Percentiles rank a stretch among this genome's conserved stretches.
Evolutionary conservation across 1,284 basidiomycete genomes (phyloP).

Genomic region (Apiotrichum siamense): DNA sequence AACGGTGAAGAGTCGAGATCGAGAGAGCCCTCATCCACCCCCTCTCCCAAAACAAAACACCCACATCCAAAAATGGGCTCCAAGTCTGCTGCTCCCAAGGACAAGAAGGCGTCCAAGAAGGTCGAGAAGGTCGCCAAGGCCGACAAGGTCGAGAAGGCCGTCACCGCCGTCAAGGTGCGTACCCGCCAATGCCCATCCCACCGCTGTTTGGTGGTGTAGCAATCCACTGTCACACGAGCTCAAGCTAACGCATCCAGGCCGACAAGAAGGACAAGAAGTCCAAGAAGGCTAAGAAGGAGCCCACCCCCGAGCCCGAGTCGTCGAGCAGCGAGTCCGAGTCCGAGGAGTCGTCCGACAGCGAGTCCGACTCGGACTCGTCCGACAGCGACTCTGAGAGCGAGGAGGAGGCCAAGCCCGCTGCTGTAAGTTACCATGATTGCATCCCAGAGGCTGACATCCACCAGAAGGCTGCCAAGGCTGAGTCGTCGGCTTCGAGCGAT

Average conservation of each 20-base stretch:
- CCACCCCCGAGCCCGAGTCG: conserved; percentile 35
- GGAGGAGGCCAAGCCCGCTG: conserved; percentile 13
- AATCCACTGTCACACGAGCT: background rate
- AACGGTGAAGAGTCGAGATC: too few relatives aligned
- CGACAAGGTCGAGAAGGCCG: conserved; percentile 14
- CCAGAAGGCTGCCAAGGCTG: conserved; percentile 1
- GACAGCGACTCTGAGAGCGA: too few relatives aligned
- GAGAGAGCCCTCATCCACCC: background rate
- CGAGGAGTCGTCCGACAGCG: conserved; percentile 25
- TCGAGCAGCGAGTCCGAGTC: conserved; percentile 19
- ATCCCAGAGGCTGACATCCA: background rate
- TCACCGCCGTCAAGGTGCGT: too few relatives aligned
- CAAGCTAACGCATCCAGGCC: background rate
- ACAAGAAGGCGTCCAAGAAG: conserved; percentile 30
- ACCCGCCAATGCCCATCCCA: too few relatives aligned
- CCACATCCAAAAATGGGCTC: conserved; percentile 41
- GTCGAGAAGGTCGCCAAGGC: conserved; percentile 21
- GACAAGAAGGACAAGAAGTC: conserved; percentile 32
- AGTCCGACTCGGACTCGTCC: conserved; percentile 7
- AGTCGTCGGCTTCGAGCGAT: conserved; percentile 16
- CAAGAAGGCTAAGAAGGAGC: conserved; percentile 48
- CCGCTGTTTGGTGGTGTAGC: too few relatives aligned
- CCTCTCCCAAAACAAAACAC: conserved; percentile 7
- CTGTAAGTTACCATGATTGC: background rate
- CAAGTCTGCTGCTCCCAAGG: conserved; percentile 25